Percentiles rank a stretch among this genome's conserved stretches.
phyloP scores from a whole-genome alignment of 331 rosid species.

The Phaseolus coccineus region DNA sequence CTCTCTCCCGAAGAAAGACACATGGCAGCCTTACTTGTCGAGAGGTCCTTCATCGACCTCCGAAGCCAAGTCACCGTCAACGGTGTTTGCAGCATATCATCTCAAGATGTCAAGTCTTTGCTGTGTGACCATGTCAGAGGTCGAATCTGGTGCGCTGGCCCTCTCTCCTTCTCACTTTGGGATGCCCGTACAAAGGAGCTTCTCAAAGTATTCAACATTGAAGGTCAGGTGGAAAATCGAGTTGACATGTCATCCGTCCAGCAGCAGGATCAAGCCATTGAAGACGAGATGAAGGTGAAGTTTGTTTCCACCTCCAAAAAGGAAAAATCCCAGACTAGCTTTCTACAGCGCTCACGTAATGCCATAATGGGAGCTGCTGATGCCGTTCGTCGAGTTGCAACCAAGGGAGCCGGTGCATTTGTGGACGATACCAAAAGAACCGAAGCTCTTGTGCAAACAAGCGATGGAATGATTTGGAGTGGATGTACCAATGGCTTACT shows the following conservation, averaged over 20 bases:
- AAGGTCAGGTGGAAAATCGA: constrained; percentile 91
- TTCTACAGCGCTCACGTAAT: constrained; percentile 90
- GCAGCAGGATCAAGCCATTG: constrained; percentile 84
- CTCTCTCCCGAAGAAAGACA: constrained; percentile 86
- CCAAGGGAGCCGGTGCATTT: constrained; percentile 94
- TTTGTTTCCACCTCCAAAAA: constrained; percentile 77
- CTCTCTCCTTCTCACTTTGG: constrained; percentile 90
- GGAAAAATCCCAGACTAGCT: constrained; percentile 80
- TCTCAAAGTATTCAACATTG: constrained; percentile 85
- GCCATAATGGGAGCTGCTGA: constrained; percentile 99
- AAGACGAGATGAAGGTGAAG: constrained; percentile 87
- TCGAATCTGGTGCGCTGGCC: constrained; percentile 84
- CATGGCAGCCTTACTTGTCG: constrained; percentile 97
- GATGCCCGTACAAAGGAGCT: constrained; percentile 95
- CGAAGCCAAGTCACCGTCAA: constrained; percentile 86
- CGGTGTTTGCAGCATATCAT: constrained; percentile 90
- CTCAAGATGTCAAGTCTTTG: constrained; percentile 91
- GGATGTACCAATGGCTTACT: constrained; percentile 94
- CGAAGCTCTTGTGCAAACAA: constrained; percentile 73
- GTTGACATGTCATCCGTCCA: constrained; percentile 78
- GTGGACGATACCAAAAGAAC: constrained; percentile 83
- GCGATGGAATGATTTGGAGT: constrained; percentile 94
- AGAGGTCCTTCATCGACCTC: constrained; percentile 88
- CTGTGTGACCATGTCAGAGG: constrained; percentile 72
- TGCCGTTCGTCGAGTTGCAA: constrained; percentile 95